Evolutionary conservation across 192 early-diverging fungal genomes (phyloP).

Genomic region (Gryganskiella cystojenkinii): DNA sequence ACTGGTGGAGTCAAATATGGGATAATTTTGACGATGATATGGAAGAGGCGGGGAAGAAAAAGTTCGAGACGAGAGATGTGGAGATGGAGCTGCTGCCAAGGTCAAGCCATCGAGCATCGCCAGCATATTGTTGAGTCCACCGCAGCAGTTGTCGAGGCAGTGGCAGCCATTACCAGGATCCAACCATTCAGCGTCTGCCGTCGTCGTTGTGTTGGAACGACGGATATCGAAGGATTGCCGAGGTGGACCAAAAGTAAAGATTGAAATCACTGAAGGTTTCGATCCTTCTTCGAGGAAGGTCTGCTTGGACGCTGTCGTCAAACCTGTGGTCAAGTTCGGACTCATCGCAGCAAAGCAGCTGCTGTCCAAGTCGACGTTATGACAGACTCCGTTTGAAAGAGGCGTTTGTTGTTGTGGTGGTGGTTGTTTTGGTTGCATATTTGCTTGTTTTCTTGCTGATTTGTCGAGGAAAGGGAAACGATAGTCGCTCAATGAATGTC

Average conservation of each 20-base stretch:
- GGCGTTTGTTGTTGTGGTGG: not conserved
- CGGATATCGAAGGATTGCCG: too few relatives aligned
- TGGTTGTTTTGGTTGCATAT: not conserved
- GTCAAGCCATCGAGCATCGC: not conserved
- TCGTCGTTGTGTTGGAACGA: too few relatives aligned
- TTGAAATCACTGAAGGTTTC: not conserved
- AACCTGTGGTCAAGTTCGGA: too few relatives aligned
- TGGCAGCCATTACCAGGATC: not conserved
- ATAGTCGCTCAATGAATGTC: too few relatives aligned
- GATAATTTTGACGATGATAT: not conserved
- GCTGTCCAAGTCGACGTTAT: not conserved
- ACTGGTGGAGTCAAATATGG: not conserved
- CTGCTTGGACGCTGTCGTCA: not conserved
- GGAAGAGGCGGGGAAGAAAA: not conserved
- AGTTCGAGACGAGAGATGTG: too few relatives aligned
- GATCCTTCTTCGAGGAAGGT: not conserved
- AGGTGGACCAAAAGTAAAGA: not conserved
- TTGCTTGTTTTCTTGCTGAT: too few relatives aligned
- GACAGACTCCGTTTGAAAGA: not conserved
- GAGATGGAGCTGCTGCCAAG: not conserved
- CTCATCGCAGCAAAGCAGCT: not conserved
- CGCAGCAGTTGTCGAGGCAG: not conserved
- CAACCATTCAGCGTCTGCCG: too few relatives aligned
- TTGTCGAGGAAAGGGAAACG: too few relatives aligned
- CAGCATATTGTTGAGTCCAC: not conserved